Base-by-base conservation (phyloP, 2,329 filamentous ascomycete species). In the Nigrospora sphaerica region DNA sequence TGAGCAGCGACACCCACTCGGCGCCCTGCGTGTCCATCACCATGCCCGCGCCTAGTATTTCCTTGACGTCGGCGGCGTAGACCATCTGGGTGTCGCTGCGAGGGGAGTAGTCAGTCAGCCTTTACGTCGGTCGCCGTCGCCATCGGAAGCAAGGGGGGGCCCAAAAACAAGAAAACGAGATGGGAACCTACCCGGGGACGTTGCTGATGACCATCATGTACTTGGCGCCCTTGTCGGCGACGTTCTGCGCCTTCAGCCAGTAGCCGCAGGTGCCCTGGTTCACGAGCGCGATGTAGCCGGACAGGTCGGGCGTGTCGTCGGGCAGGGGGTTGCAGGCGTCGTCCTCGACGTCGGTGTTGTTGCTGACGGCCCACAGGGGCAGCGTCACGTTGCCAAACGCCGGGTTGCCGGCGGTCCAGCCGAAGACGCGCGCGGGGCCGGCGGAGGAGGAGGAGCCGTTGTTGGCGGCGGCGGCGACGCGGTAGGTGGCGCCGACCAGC, bases 151-250 rank as follows among this genome's bases (percentile, higher is more conserved):
- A 16, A 51, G 53, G 12, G 54, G 54, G 1, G 56, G 46, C 3
- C 45, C 54, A 0, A 39, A 19, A 33, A 23, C 17, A 32, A 3
- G 35, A 33, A 12, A n/a, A 13, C 32, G 33, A 23, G 18, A 44
- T 44, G 10, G 33, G 42, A 28, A 28, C 23, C 33, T 37, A 12
- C 32, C 69, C 63, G 13, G 63, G 66, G 7, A 60, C 61, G 52
- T 77, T 79, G 68, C 83, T 83, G 62, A 83, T 85, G 54, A 81
- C 66, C 52, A 85, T 62, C 45, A 85, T 62, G 52, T 83, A 81
- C 56, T 75, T 73, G 42, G 78, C 81, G 12, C 81, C 81, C 42
- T 70, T 70, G 7, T 67, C 70, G 3, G 66, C 72, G 6, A 75
- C 75, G 48, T 80, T 77, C 36, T 64, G 56, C 2, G 71, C 72